Base-by-base conservation (phyloP, 2,329 filamentous ascomycete genomes). In the Nemania serpens region DNA sequence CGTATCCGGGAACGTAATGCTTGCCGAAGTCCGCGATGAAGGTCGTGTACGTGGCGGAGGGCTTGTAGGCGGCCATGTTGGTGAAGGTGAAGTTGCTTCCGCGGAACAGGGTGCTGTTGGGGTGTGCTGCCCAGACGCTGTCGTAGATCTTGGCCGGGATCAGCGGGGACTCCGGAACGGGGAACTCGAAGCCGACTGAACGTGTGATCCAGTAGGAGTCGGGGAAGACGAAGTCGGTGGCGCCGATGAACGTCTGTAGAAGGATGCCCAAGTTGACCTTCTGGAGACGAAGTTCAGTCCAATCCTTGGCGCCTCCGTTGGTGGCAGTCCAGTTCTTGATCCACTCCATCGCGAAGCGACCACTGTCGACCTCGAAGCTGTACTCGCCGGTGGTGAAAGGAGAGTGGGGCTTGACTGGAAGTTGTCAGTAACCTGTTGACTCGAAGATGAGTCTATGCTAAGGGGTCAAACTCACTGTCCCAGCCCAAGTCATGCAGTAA, bases 281-380 rank as follows among this genome's bases (percentile, higher is more conserved):
- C 58, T 63, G 61, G 20, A 63, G 61, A 42, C 61, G 61, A 17
- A 63, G 36, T 9, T 63, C 61, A n/a, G 60, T 58, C 61, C 61
- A 63, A 3, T 57, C 37, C n/a, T 46, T 13, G 12, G 52, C 52
- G 15, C 61, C 47, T 17, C 52, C 53, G 53, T 63, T 20, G 37
- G 9, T 22, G 49, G 58, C 58, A 18, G 61, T 58, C 47, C 48
- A 63, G 58, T 61, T 63, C 61, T 63, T 63, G 45, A 63, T 60
- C 61, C 61, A 63, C 6, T 63, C 57, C 61, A 63, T 63, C 5
- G 61, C 61, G 43, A 61, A 63, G 43, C 58, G 61, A 46, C 61
- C 61, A 6, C 57, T 60, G 15, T 63, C 61, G 12, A 63, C 15
- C 37, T 63, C 61, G 49, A 63, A 63, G 12, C 18, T 51, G 58